Base-by-base conservation (phyloP, 495 filamentous ascomycete genomes). In the Xylaria grammica region DNA sequence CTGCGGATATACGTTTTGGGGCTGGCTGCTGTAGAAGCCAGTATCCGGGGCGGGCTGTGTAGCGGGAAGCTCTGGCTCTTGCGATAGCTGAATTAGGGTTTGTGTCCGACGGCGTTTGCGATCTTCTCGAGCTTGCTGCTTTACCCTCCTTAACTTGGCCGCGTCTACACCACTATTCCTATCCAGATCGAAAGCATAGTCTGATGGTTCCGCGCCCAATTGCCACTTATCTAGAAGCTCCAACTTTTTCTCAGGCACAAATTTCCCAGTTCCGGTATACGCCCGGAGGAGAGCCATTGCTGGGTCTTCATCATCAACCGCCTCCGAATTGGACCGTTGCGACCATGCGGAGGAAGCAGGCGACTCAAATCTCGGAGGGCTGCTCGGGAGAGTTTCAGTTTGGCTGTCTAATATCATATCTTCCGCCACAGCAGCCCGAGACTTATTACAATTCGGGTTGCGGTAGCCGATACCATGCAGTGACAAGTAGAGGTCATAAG, bases 141-240 rank as follows among this genome's bases (percentile, higher is more conserved):
- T 74, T 34, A 38, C 65, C 48, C 55, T 68, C 59, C 55, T 68
- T 38, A 65, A 27, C 65, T 65, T 72, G n/a, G 63, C 67, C 1
- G 58, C 65, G 7, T 62, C 69, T 38, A 49, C 58, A 29, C 70
- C 72, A 4, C 55, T 48, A 38, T 49, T 59, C 20, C 59, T 65
- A 13, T 74, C 65, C 6, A 74, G 69, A 29, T 74, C 72, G 30
- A 74, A 74, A n/a, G 54, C 50, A 30, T 74, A 74, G 22, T 72
- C 38, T 5, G 51, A 51, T 11, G 65, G 65, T 27, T 66, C 55
- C 1, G 63, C 67, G 0, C 69, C 72, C 13, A 74, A 34, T 50
- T 68, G 40, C 72, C 72, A 74, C 50, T 74, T 74, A 10, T 74
- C 72, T n/a, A 74, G 51, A 29, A 74, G 69, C 46, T 50, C 61